Conservation (phyloP, 1,284 basidiomycete species). For the Ustilago trichophora region DNA sequence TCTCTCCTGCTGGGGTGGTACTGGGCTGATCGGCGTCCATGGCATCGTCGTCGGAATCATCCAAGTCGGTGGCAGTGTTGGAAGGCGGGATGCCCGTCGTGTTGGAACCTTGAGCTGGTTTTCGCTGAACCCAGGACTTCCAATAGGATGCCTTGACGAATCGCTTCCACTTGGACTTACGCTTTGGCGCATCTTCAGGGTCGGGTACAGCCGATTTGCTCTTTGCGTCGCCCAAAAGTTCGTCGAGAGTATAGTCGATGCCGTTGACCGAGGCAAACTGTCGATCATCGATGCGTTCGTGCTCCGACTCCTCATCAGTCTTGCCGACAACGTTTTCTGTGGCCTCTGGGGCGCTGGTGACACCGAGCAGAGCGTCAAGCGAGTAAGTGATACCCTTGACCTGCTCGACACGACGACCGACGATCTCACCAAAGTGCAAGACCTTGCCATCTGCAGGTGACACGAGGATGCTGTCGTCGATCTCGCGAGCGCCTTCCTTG, state of each 20-base stretch:
- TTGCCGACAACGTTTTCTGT: slow-evolving; percentile 47
- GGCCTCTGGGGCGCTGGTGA: slow-evolving; percentile 44
- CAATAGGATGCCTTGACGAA: slow-evolving; percentile 43
- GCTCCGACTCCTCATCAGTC: slow-evolving; percentile 3
- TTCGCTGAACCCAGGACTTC: slow-evolving; percentile 25
- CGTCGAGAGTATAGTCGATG: slow-evolving; percentile 89
- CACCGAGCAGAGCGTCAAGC: slow-evolving; percentile 81
- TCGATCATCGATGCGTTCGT: slow-evolving; percentile 75
- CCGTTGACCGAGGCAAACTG: slow-evolving; percentile 97
- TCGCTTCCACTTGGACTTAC: slow-evolving; percentile 21
- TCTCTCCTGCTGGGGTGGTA: slow-evolving; percentile 62
- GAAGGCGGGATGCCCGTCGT: slow-evolving; percentile 21
- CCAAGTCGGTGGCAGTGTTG: neutral
- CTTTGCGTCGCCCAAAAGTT: slow-evolving; percentile 70
- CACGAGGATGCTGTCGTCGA: slow-evolving; percentile 80
- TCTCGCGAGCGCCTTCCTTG: slow-evolving; percentile 81
- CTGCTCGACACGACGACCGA: slow-evolving; percentile 84
- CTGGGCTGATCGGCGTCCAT: slow-evolving; percentile 39
- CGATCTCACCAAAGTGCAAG: slow-evolving; percentile 90
- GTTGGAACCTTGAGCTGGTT: slow-evolving; percentile 9
- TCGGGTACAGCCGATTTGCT: slow-evolving; percentile 39
- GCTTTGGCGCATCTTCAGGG: slow-evolving; percentile 14
- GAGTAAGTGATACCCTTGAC: slow-evolving; percentile 97
- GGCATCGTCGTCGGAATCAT: no score
- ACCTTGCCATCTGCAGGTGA: slow-evolving; percentile 93